Evolutionary conservation across 179 eudicot genomes (phyloP), one percentile per base, ranked within the genome.

Genomic region (Actinidia arguta): DNA sequence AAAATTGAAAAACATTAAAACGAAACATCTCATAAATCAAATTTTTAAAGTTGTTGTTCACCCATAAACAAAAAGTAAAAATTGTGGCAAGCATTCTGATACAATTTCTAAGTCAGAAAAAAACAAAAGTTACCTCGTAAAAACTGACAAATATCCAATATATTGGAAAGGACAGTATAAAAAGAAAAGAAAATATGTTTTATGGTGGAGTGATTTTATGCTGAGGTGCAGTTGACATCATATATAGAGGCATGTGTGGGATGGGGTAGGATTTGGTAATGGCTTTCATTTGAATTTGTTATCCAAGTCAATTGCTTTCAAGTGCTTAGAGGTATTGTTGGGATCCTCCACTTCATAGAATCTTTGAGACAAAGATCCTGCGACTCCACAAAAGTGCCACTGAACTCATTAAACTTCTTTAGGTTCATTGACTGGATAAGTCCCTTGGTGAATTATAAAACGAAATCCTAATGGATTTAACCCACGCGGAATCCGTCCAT

Each of bases 321-420:
- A 50, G 16, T 64, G 72, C 72, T 27, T 78, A 55, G 24, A 9
- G 81, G 81, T 27, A 31, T 7, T 64, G 61, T 78, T 25, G 73
- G 73, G 73, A n/a, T 48, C 81, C 81, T 78, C 81, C 62, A 78
- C 73, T 64, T 14, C 42, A 22, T 59, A 52, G 44, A n/a, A 0
- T 16, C 18, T n/a, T n/a, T 24, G 22, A 14, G 64, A 79, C 52
- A 16, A 22, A 68, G 82, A 79, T 79, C 52, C 52, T 68, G 52
- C 64, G 52, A 67, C 24, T 12, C 64, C 61, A 8, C 50, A 31
- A 48, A 50, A 67, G 81, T 50, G 76, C 76, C 24, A 13, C 18
- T 46, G 25, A 59, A 59, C 64, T 59, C 27, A 59, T 47, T 71
- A 8, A 5, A 46, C 16, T 71, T n/a, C 22, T 9, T 42, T 46